phyloP scores from a whole-genome alignment of 2,329 filamentous ascomycete genomes.

The Diaporthe citrichinensis region DNA sequence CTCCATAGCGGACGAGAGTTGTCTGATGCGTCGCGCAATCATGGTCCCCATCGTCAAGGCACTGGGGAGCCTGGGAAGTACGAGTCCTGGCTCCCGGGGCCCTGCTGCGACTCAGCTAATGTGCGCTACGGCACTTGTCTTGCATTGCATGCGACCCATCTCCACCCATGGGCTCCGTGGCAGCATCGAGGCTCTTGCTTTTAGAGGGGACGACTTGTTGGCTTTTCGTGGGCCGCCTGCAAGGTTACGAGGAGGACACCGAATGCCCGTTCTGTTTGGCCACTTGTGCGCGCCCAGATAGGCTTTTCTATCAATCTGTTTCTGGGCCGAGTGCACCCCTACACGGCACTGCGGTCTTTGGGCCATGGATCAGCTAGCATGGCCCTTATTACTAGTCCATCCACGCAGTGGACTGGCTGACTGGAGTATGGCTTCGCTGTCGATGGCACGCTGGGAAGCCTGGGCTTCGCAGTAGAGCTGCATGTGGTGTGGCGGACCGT shows the following conservation, averaged over 20 bases:
- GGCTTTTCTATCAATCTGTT: neutral
- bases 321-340: neutral
- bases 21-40: slow-evolving; percentile 42
- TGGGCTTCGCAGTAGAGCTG: slow-evolving; percentile 37
- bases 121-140: slow-evolving; percentile 39
- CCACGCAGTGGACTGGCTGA: neutral
- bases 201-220: slow-evolving; percentile 23
- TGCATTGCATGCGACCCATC: slow-evolving; percentile 40
- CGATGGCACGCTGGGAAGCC: slow-evolving; percentile 26
- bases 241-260: neutral
- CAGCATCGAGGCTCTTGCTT: slow-evolving; percentile 29
- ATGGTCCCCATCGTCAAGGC: slow-evolving; percentile 26
- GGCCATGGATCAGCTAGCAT: slow-evolving; percentile 10
- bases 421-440: slow-evolving; percentile 8
- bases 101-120: slow-evolving; percentile 37
- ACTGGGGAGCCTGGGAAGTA: neutral
- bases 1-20: slow-evolving; percentile 38
- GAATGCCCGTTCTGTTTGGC: slow-evolving; percentile 32
- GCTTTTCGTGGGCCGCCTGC: slow-evolving; percentile 20
- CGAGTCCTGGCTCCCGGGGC: slow-evolving; percentile 26
- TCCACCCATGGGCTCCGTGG: slow-evolving; percentile 37
- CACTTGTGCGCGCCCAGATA: neutral
- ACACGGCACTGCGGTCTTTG: neutral
- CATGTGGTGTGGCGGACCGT: slow-evolving; percentile 33
- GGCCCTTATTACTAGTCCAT: neutral